Conservation (phyloP, 2,329 filamentous ascomycete genomes). For the Dactylonectria macrodidyma region DNA sequence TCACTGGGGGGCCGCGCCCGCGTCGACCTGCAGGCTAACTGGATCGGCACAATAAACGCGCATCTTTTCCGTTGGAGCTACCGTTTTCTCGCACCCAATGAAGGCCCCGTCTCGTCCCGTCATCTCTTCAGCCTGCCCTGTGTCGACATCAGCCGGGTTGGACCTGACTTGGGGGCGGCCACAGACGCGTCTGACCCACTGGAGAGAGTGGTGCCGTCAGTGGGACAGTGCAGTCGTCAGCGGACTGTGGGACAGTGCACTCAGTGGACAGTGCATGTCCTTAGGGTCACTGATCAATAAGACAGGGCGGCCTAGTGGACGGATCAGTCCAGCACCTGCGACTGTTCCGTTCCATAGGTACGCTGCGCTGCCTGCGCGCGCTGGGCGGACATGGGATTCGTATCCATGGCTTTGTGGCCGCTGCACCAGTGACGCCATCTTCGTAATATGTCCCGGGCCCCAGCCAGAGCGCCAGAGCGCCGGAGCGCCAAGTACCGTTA, state of each 20-base stretch:
- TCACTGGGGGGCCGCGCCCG: conserved; percentile 6
- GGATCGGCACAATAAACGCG: conserved; percentile 34
- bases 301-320: conserved; percentile 1
- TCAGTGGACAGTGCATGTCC: too few species aligned
- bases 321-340: conserved; percentile 31
- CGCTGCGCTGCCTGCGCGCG: background rate
- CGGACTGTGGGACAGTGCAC: too few species aligned
- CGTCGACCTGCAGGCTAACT: conserved; percentile 27
- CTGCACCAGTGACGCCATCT: conserved; percentile 47
- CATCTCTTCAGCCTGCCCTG: background rate
- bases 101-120: conserved; percentile 17
- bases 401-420: conserved; percentile 33
- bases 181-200: conserved; percentile 43
- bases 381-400: conserved; percentile 35
- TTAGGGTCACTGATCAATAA: too few species aligned
- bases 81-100: conserved; percentile 27
- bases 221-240: too few species aligned
- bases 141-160: conserved; percentile 23
- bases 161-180: conserved; percentile 15
- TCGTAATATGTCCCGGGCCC: conserved; percentile 31
- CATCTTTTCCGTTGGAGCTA: conserved; percentile 29
- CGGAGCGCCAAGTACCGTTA: conserved; percentile 39
- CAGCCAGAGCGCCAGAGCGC: conserved; percentile 8
- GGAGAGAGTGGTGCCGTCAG: background rate
- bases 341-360: conserved; percentile 35